Conservation (phyloP, 176 grass and related monocot genomes). For the Secale cereale region DNA sequence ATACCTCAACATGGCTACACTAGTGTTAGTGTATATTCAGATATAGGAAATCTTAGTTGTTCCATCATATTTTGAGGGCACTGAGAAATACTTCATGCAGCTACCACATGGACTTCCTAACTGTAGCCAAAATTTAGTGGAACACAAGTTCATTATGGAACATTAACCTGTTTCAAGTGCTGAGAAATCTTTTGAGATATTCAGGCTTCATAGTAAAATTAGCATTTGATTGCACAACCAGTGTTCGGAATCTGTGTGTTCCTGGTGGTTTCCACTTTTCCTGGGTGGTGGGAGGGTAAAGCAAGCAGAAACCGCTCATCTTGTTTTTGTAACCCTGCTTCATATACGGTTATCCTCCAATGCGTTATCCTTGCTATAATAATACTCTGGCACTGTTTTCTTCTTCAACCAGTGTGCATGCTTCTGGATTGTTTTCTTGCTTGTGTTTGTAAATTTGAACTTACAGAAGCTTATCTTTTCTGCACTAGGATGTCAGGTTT, state of each 20-base stretch:
- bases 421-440: background rate
- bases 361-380: background rate
- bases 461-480: conserved; percentile 23
- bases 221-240: background rate
- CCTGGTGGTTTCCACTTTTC: background rate
- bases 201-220: background rate
- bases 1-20: conserved; percentile 23
- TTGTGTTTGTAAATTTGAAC: background rate
- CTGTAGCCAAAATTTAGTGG: background rate
- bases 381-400: background rate
- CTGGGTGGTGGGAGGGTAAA: background rate
- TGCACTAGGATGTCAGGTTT: background rate
- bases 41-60: background rate
- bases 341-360: background rate
- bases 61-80: background rate
- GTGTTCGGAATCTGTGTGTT: background rate
- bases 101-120: background rate
- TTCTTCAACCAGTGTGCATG: background rate
- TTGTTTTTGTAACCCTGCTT: background rate
- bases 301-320: background rate
- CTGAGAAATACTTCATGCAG: background rate
- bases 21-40: conserved; percentile 9
- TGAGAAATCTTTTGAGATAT: background rate
- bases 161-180: background rate
- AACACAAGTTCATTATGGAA: background rate